Conservation (phyloP, 345 rosid species). For the Citrus sp. region DNA sequence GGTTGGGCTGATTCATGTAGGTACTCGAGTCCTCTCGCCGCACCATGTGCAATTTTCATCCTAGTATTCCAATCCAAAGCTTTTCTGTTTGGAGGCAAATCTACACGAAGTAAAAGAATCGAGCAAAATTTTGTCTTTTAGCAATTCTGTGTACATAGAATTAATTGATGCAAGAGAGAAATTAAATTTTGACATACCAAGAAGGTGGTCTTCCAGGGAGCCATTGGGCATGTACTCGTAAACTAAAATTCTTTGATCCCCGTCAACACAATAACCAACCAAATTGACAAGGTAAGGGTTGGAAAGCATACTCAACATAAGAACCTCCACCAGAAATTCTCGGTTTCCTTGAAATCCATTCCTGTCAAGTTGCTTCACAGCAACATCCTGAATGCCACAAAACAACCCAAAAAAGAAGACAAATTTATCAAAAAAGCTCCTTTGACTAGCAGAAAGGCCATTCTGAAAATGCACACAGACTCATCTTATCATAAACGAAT, state of each 20-base stretch:
- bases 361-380: conserved; percentile 82
- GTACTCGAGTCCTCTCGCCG: conserved; percentile 80
- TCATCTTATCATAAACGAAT: background rate
- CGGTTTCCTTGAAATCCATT: conserved; percentile 81
- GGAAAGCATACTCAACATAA: conserved; percentile 68
- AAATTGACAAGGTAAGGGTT: conserved; percentile 66
- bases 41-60: conserved; percentile 72
- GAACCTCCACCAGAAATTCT: conserved; percentile 76
- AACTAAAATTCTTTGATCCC: conserved; percentile 68
- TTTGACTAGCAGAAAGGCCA: background rate
- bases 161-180: background rate
- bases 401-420: conserved; percentile 6
- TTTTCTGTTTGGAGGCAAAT: conserved; percentile 30
- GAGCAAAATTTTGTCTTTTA: background rate
- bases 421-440: background rate
- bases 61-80: conserved; percentile 73
- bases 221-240: conserved; percentile 72
- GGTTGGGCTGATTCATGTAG: conserved; percentile 72
- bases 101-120: conserved; percentile 25
- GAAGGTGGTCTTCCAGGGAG: conserved; percentile 75
- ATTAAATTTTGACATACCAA: conserved; percentile 35
- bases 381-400: conserved; percentile 43
- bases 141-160: background rate
- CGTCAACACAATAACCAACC: conserved; percentile 78
- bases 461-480: background rate